These are phyloP conservation scores for Ustilago cynodontis DNA, from an alignment of 1,284 basidiomycete genomes.

Conservation along the genomic window DNA sequence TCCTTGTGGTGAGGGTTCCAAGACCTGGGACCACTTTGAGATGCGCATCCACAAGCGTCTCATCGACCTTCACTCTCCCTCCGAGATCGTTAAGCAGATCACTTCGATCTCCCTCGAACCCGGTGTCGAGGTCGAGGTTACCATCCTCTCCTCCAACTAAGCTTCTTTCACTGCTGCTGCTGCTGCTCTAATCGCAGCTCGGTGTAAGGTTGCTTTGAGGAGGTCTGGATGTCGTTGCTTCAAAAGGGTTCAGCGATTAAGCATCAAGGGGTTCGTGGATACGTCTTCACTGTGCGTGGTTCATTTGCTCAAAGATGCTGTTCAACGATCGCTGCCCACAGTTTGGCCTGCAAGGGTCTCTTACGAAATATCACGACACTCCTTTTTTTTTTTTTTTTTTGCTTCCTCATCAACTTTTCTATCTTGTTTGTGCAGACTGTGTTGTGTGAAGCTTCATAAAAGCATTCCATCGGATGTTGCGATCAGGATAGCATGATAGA, in stretches of 20 bases:
- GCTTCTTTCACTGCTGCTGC: too few species aligned
- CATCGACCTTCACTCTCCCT: slow-evolving; percentile 98
- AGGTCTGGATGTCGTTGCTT: slow-evolving; percentile 1
- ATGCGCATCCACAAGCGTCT: slow-evolving; percentile 99
- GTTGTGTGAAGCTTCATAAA: not conserved
- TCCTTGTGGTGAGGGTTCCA: slow-evolving; percentile 91
- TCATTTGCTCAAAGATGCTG: not conserved
- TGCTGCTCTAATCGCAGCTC: too few species aligned
- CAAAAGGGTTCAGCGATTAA: slow-evolving; percentile 23
- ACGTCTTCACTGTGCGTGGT: slow-evolving; percentile 41
- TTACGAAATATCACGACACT: slow-evolving; percentile 37
- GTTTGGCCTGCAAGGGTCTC: slow-evolving; percentile 4
- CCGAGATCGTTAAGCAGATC: slow-evolving; percentile 99
- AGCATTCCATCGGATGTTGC: not conserved
- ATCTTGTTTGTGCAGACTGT: slow-evolving; percentile 1
- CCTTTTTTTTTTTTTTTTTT: slow-evolving; percentile 18
- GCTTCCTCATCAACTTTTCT: not conserved
- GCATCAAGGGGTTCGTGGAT: not conserved
- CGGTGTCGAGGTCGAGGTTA: slow-evolving; percentile 99
- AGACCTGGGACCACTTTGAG: slow-evolving; percentile 99
- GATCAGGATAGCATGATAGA: too few species aligned
- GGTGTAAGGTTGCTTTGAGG: too few species aligned
- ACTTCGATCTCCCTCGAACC: slow-evolving; percentile 98
- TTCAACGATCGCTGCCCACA: slow-evolving; percentile 21
- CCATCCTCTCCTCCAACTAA: slow-evolving; percentile 78